phyloP scores from a whole-genome alignment of 768 basidiomycete species.

The Russula lepida region DNA sequence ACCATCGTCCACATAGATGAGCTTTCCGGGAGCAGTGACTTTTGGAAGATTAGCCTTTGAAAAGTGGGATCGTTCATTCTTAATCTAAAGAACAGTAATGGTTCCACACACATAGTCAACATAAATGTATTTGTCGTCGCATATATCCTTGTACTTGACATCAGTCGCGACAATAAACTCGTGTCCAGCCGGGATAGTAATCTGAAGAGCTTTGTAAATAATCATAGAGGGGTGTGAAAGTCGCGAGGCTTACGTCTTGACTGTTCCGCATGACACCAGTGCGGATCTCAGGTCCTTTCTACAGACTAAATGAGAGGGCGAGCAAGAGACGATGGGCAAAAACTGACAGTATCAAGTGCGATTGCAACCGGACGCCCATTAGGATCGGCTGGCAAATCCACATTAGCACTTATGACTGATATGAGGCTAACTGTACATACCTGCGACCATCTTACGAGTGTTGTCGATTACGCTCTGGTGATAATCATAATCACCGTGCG shows the following conservation, averaged over 20 bases:
- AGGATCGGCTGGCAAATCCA: slow-evolving; percentile 43
- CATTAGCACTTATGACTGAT: background rate
- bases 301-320: slow-evolving; percentile 9
- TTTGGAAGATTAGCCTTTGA: slow-evolving; percentile 80
- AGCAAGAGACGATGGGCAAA: background rate
- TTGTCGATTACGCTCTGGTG: slow-evolving; percentile 99
- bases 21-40: slow-evolving; percentile 94
- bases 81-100: background rate
- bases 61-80: background rate
- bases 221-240: slow-evolving; percentile 7
- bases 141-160: slow-evolving; percentile 62
- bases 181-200: slow-evolving; percentile 81
- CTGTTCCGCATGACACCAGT: slow-evolving; percentile 87
- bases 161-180: slow-evolving; percentile 90
- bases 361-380: slow-evolving; percentile 90
- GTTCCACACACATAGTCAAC: slow-evolving; percentile 78
- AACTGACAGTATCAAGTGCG: slow-evolving; percentile 87
- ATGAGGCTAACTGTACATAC: slow-evolving; percentile 35
- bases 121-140: slow-evolving; percentile 80
- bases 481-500: slow-evolving; percentile 96
- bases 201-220: slow-evolving; percentile 34
- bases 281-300: slow-evolving; percentile 99
- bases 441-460: slow-evolving; percentile 74
- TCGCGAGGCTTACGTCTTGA: slow-evolving; percentile 51
- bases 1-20: slow-evolving; percentile 98